These are phyloP conservation scores for Zarea fungicola DNA, from an alignment of 2,329 filamentous ascomycete species.

Conservation along the genomic window DNA sequence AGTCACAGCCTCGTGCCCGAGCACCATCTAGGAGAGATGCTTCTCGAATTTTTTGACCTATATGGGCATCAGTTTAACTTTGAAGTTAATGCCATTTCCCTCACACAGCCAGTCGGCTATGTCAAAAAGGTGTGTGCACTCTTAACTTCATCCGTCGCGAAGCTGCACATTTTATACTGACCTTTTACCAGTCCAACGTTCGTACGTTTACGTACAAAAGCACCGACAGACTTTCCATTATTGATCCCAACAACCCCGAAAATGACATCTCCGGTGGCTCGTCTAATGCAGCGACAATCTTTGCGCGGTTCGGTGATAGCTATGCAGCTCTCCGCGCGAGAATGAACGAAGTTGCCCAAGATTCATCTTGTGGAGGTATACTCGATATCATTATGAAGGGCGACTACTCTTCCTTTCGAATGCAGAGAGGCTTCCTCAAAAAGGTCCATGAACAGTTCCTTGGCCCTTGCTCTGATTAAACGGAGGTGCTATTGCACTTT, in stretches of 20 bases:
- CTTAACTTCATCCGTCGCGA: not conserved
- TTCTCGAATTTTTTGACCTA: conserved; percentile 83
- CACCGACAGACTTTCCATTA: conserved; percentile 69
- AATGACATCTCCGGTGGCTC: conserved; percentile 94
- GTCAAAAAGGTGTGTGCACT: conserved; percentile 62
- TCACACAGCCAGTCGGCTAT: conserved; percentile 65
- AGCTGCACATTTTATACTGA: not conserved
- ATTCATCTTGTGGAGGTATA: conserved; percentile 38
- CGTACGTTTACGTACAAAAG: conserved; percentile 51
- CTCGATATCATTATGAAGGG: conserved; percentile 69
- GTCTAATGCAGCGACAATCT: conserved; percentile 60
- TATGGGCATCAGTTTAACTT: conserved; percentile 82
- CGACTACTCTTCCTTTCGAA: conserved; percentile 69
- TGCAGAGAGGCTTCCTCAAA: conserved; percentile 61
- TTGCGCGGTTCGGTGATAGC: conserved; percentile 64
- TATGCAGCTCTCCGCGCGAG: conserved; percentile 51
- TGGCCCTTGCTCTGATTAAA: conserved; percentile 28
- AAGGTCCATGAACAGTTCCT: conserved; percentile 42
- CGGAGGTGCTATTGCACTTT: conserved; percentile 8
- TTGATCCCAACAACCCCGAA: conserved; percentile 77
- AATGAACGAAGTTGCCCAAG: conserved; percentile 46
- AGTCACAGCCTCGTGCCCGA: conserved; percentile 52
- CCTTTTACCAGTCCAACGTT: conserved; percentile 35
- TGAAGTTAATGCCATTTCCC: conserved; percentile 62
- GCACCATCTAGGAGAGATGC: conserved; percentile 69